phyloP scores from a whole-genome alignment of 352 stramenopile species.

The Pythium volutum region DNA sequence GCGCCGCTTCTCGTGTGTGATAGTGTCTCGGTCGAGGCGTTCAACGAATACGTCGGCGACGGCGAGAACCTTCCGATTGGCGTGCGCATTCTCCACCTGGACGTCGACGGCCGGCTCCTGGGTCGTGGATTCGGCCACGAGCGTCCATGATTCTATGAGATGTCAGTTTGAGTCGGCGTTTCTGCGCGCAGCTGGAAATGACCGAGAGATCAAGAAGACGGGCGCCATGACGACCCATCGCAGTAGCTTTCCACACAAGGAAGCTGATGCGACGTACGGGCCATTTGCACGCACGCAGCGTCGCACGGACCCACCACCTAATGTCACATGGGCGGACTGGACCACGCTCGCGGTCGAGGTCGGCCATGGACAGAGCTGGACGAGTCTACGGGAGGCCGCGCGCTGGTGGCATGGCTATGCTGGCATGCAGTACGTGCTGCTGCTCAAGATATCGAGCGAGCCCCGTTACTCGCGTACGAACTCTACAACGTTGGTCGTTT shows the following conservation, averaged over 20 bases:
- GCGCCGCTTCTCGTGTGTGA: constrained; percentile 27
- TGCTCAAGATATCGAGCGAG: constrained; percentile 25
- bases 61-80: constrained; percentile 19
- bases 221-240: constrained; percentile 21
- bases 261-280: constrained; percentile 28
- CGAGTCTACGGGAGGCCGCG: constrained; percentile 7
- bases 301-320: not conserved
- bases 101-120: constrained; percentile 18
- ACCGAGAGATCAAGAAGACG: not conserved
- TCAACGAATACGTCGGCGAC: constrained; percentile 27
- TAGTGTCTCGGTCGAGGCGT: constrained; percentile 25
- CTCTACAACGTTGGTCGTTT: constrained; percentile 13
- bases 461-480: constrained; percentile 6
- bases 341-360: constrained; percentile 26
- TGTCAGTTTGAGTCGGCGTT: constrained; percentile 11
- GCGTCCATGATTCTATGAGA: constrained; percentile 20
- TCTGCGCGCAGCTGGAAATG: constrained; percentile 14
- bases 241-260: constrained; percentile 15
- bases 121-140: constrained; percentile 15
- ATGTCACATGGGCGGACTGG: constrained; percentile 9
- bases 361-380: constrained; percentile 17
- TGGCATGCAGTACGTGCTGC: constrained; percentile 25
- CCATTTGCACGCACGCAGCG: not conserved
- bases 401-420: constrained; percentile 12
- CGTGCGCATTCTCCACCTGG: constrained; percentile 24